Evolutionary conservation across 495 filamentous ascomycete species (phyloP).

Genomic region (Neurospora sp.): DNA sequence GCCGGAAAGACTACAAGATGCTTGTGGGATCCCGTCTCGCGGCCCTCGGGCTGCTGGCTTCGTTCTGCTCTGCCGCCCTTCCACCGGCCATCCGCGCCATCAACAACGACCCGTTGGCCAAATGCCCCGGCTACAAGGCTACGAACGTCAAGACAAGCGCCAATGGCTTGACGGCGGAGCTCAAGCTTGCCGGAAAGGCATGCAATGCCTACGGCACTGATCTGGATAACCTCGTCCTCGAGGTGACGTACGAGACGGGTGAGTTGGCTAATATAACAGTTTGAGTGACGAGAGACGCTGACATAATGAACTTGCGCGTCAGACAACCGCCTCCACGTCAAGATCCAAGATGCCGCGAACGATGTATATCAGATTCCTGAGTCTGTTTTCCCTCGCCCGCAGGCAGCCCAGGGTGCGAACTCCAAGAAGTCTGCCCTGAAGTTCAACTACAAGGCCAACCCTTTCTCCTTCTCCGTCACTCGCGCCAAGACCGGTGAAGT

Average conservation of each 20-base stretch:
- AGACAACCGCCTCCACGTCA: constrained; percentile 73
- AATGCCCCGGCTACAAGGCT: constrained; percentile 65
- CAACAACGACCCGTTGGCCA: constrained; percentile 17
- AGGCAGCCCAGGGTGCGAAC: constrained; percentile 9
- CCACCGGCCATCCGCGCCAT: not conserved
- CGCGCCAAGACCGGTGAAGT: constrained; percentile 53
- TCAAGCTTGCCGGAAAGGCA: constrained; percentile 53
- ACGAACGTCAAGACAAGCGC: constrained; percentile 46
- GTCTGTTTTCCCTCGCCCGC: constrained; percentile 56
- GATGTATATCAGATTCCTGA: constrained; percentile 72
- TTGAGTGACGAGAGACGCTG: too few species aligned
- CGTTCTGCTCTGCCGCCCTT: constrained; percentile 6
- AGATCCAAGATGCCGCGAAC: constrained; percentile 67
- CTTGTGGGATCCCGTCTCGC: constrained; percentile 4
- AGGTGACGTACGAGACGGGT: constrained; percentile 71
- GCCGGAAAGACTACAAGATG: constrained; percentile 5
- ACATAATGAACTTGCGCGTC: not conserved
- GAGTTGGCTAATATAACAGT: constrained; percentile 24
- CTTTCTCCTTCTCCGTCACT: constrained; percentile 69
- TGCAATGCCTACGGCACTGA: constrained; percentile 69
- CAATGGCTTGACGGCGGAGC: constrained; percentile 49
- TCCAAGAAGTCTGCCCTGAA: constrained; percentile 39
- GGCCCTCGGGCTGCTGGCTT: constrained; percentile 10
- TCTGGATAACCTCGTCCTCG: constrained; percentile 50
- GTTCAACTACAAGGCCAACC: constrained; percentile 54